Conservation (phyloP, 352 stramenopile species). For the Blastocystis sp. region DNA sequence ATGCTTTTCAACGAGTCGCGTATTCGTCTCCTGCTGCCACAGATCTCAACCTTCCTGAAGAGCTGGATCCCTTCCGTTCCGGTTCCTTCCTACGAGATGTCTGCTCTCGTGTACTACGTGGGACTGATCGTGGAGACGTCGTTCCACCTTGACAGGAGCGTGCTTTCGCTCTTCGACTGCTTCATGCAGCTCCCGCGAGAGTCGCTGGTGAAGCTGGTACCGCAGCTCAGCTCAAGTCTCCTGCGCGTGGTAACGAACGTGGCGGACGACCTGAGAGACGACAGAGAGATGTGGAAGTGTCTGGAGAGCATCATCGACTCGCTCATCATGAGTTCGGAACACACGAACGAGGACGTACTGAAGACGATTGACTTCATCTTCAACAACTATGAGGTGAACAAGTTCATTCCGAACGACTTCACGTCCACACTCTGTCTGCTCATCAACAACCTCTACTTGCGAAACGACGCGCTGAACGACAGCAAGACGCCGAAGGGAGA, state of each 20-base stretch:
- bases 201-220: background rate
- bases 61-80: background rate
- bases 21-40: background rate
- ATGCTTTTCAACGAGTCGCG: background rate
- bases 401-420: slow-evolving; percentile 25
- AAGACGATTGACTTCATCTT: slow-evolving; percentile 29
- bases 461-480: background rate
- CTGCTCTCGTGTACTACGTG: background rate
- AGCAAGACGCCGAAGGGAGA: background rate
- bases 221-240: background rate
- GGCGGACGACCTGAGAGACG: background rate
- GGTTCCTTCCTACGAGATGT: background rate
- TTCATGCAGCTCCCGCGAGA: background rate
- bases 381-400: slow-evolving; percentile 33
- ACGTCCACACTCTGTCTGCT: slow-evolving; percentile 34
- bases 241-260: background rate
- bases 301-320: slow-evolving; percentile 38
- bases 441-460: slow-evolving; percentile 31
- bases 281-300: background rate
- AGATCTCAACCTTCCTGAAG: background rate
- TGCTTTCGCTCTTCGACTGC: background rate
- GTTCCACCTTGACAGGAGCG: background rate
- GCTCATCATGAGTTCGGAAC: slow-evolving; percentile 8
- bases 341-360: background rate
- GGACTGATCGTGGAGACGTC: background rate